Base-by-base conservation (phyloP, 305 asterid species). In the Fraxinus xanthoxyloides region DNA sequence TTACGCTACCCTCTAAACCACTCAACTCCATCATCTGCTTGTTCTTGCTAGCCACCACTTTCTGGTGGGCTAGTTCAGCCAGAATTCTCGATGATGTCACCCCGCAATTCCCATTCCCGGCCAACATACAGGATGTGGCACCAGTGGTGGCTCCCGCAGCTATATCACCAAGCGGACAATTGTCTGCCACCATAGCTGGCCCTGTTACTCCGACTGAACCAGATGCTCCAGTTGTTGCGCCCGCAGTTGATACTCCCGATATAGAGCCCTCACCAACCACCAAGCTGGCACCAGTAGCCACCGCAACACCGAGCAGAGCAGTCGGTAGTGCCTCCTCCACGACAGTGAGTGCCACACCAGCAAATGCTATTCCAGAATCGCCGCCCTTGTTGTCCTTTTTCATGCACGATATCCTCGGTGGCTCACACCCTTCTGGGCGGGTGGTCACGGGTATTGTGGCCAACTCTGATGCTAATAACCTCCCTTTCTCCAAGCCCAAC, bases 121-220 rank as follows among this genome's bases (percentile, higher is more conserved):
- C 75, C 36, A 7, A 63, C 12, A 35, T 23, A 5, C 23, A 78
- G 3, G 85, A 36, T 12, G 75, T 69, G 34, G 34, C 73, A 65
- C 73, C 73, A 24, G n/a, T 26, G 75, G 75, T 28, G 10, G 75
- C 75, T 69, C 40, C 38, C 1, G 72, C 34, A 12, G 7, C 75
- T 9, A 69, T 34, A 13, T 69, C 30, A 43, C 88, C 90, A 13
- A 79, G 87, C 5, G 21, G 38, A 12, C 75, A 28, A 69, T 30
- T 30, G 32, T 4, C 72, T 10, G 72, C 38, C 38, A 30, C 75
- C 38, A 69, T 8, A 3, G 75, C 38, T 26, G 9, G 31, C n/a
- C 75, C 23, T 4, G 75, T 12, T 69, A 30, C 23, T 26, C 75
- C 23, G 9, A 13, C 75, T 28, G 38, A 69, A 69, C 75, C 75